Evolutionary conservation across 2,329 filamentous ascomycete species (phyloP).

Genomic region (Trichoderma endophyticum): DNA sequence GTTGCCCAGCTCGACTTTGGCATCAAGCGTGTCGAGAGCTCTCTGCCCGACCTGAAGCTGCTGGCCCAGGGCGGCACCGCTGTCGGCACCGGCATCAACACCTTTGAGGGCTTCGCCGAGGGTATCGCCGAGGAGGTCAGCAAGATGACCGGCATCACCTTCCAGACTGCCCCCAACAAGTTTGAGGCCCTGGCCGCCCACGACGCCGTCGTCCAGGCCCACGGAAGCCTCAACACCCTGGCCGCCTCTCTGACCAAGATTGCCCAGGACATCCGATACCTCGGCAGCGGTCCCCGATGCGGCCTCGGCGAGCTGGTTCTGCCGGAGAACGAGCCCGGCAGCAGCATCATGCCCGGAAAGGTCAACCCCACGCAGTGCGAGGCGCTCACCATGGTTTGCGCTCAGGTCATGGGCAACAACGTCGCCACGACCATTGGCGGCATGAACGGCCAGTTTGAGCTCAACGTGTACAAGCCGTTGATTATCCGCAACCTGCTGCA

Average conservation of each 20-base stretch:
- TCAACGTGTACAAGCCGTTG: conserved; percentile 98
- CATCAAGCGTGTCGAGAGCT: conserved; percentile 79
- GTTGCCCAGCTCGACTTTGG: conserved; percentile 90
- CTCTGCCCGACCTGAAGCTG: conserved; percentile 78
- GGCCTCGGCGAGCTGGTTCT: conserved; percentile 90
- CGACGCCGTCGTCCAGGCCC: conserved; percentile 92
- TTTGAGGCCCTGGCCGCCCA: conserved; percentile 96
- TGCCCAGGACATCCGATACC: conserved; percentile 95
- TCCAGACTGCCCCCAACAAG: conserved; percentile 97
- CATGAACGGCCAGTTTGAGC: conserved; percentile 97
- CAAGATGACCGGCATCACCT: conserved; percentile 89
- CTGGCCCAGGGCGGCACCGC: conserved; percentile 95
- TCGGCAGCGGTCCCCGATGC: conserved; percentile 92
- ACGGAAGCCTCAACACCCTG: conserved; percentile 89
- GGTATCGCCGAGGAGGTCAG: conserved; percentile 85
- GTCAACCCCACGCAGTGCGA: conserved; percentile 99
- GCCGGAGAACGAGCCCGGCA: conserved; percentile 96
- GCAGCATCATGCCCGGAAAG: conserved; percentile 98
- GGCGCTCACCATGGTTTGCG: conserved; percentile 94
- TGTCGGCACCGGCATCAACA: conserved; percentile 96
- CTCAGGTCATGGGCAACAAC: conserved; percentile 97
- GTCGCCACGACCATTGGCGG: conserved; percentile 89
- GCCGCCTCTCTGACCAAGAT: conserved; percentile 94
- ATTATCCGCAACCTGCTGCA: conserved; percentile 94
- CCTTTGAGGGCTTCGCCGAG: conserved; percentile 92